These are phyloP conservation scores for Magnaporthiopsis rhizophila DNA, from an alignment of 2,329 filamentous ascomycete genomes.

Conservation along the genomic window DNA sequence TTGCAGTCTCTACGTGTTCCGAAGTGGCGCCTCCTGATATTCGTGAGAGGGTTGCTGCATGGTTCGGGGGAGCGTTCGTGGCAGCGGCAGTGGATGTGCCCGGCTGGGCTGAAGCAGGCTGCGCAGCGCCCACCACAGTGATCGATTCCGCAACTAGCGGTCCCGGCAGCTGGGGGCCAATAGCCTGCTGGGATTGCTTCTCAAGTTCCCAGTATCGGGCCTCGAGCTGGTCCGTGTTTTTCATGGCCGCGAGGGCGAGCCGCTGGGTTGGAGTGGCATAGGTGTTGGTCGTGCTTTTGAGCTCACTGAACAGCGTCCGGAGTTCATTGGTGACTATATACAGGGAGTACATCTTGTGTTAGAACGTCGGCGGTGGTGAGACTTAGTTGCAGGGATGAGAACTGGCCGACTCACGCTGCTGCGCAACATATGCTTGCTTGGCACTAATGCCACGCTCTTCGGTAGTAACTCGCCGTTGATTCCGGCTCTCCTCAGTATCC, in stretches of 20 bases:
- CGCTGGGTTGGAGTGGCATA: constrained; percentile 66
- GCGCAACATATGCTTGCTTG: constrained; percentile 33
- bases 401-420: constrained; percentile 57
- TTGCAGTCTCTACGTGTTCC: constrained; percentile 32
- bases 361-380: not conserved
- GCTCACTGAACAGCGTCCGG: constrained; percentile 58
- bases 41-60: not conserved
- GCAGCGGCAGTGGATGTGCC: not conserved
- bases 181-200: not conserved
- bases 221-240: constrained; percentile 21
- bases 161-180: not conserved
- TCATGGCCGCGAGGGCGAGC: constrained; percentile 71
- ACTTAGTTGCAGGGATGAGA: not conserved
- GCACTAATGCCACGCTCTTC: constrained; percentile 27
- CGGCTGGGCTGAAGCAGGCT: not conserved
- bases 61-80: not conserved
- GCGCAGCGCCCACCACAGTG: not conserved
- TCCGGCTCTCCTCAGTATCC: constrained; percentile 53
- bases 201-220: constrained; percentile 15
- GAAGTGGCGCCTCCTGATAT: constrained; percentile 5
- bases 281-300: constrained; percentile 54
- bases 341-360: not conserved
- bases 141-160: not conserved
- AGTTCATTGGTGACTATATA: constrained; percentile 65
- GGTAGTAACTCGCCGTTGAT: constrained; percentile 32